phyloP scores from a whole-genome alignment of 75 land plant species.

The Isoetes taiwanensis region DNA sequence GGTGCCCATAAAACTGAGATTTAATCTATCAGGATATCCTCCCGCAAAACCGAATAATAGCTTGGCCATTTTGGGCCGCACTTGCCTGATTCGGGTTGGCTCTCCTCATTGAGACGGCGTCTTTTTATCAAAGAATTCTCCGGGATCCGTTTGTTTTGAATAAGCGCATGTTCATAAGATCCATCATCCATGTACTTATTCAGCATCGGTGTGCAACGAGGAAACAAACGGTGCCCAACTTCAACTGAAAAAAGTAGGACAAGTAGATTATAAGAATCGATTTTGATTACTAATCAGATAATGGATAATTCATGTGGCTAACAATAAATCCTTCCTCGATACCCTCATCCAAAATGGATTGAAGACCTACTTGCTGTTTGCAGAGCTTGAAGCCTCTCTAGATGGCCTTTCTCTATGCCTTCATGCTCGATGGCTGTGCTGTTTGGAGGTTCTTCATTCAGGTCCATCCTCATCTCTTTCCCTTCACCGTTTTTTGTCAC shows the following conservation, averaged over 20 bases:
- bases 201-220: conserved; percentile 56
- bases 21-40: too few relatives aligned
- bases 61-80: too few relatives aligned
- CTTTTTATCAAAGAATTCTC: too few relatives aligned
- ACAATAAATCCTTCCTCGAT: conserved; percentile 18
- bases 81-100: too few relatives aligned
- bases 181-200: conserved; percentile 61
- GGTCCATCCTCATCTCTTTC: conserved; percentile 31
- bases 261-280: too few relatives aligned
- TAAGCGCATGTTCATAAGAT: too few relatives aligned
- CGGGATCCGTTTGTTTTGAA: too few relatives aligned
- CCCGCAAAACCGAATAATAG: too few relatives aligned
- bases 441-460: conserved; percentile 9
- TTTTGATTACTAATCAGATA: too few relatives aligned
- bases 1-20: too few relatives aligned
- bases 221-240: conserved; percentile 64
- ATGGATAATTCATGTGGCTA: too few relatives aligned
- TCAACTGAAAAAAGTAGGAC: conserved; percentile 63
- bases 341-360: conserved; percentile 12
- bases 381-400: not conserved
- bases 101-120: too few relatives aligned
- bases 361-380: not conserved
- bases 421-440: not conserved
- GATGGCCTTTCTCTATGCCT: not conserved
- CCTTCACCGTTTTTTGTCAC: conserved; percentile 34